Base-by-base conservation (phyloP, 2,329 filamentous ascomycete genomes). In the Leptographium wingfieldii region DNA sequence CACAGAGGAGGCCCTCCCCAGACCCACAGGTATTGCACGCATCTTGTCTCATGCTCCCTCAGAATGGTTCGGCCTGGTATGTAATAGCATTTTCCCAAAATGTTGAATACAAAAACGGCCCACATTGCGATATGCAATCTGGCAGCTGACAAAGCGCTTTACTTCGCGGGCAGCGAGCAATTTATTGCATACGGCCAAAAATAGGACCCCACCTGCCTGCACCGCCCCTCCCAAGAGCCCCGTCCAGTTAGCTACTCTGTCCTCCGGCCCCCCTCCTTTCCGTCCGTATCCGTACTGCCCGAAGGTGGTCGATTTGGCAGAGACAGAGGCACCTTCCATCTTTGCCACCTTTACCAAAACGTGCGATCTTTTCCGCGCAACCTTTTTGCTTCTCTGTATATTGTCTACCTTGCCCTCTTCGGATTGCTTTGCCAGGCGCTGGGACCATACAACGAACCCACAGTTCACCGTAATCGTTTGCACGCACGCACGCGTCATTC, bases 211-310 rank as follows among this genome's bases (percentile, higher is more conserved):
- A 52, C 49, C 49, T 52, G 7, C 16, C 3, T 43, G 40, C 40
- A 43, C 40, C 22, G 27, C 49, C 49, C 49, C 49, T 14, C 49
- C 11, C 27, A 27, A 40, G 11, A 5, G 16, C 25, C 14, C n/a
- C 11, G 14, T 27, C 19, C 38, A 12, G 38, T 40, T 54, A 38
- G 10, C 11, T 33, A 31, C 14, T 54, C 31, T 22, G 52, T 54
- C 25, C 19, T 27, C 52, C 29, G 14, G 11, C 31, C 11, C 27
- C 29, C 33, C 31, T 35, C 27, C 35, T 49, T 55, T 56, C 59
- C 55, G 49, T 52, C 55, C 25, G 14, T 60, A 60, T 60, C 59
- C 59, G 59, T 60, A 25, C 54, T 56, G 54, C 25, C 31, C 54
- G 19, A 48, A 48, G 25, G 25, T 22, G 22, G 48, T 48, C n/a